Percentiles rank a stretch among this genome's conserved stretches.
These are phyloP conservation scores for Pestalotiopsis sp. DNA, from an alignment of 2,329 filamentous ascomycete genomes.

Conservation along the genomic window DNA sequence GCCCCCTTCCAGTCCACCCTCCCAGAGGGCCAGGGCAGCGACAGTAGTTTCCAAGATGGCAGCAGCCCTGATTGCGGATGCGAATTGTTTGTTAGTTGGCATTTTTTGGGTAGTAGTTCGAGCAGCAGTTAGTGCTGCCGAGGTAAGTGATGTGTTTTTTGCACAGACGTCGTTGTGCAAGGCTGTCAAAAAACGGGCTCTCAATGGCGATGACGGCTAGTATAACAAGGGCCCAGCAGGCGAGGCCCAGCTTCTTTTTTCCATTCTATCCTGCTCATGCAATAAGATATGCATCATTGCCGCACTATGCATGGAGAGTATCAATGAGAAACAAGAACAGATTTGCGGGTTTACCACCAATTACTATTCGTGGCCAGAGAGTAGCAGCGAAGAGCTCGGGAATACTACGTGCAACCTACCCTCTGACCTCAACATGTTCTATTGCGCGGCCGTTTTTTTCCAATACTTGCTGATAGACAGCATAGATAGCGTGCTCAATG, in stretches of 20 bases:
- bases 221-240: too few relatives aligned
- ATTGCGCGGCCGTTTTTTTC: too few relatives aligned
- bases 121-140: not conserved
- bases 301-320: conserved; percentile 3
- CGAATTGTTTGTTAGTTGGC: not conserved
- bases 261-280: not conserved
- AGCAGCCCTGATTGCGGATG: not conserved
- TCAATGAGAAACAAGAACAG: conserved; percentile 1
- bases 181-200: not conserved
- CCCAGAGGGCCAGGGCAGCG: not conserved
- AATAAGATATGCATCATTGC: conserved; percentile 8
- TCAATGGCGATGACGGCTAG: not conserved
- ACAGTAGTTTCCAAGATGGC: not conserved
- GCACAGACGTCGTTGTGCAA: conserved; percentile 2
- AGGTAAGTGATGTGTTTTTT: not conserved
- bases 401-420: not conserved
- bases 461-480: too few relatives aligned
- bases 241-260: not conserved
- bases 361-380: not conserved
- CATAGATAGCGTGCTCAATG: too few relatives aligned
- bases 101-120: not conserved
- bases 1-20: not conserved
- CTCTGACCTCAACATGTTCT: not conserved
- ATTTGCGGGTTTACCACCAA: not conserved
- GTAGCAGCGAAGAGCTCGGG: not conserved